Conservation (phyloP, 2,329 filamentous ascomycete genomes). For the Eutypella sp. region DNA sequence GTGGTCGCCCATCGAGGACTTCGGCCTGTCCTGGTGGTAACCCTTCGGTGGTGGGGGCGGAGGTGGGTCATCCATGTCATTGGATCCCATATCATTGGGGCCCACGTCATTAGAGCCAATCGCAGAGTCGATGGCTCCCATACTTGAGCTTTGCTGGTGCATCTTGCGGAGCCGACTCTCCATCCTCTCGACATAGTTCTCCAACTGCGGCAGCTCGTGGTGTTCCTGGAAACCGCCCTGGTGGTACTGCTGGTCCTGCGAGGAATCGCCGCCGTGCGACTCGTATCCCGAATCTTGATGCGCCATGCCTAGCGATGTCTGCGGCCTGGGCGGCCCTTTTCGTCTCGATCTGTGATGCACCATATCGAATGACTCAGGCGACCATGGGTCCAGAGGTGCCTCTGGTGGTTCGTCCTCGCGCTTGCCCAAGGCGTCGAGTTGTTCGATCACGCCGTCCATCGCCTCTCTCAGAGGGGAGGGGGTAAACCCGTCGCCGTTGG, state of each 20-base stretch:
- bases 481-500: slow-evolving; percentile 63
- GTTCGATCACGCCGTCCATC: slow-evolving; percentile 98
- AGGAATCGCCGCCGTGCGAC: slow-evolving; percentile 52
- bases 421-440: slow-evolving; percentile 77
- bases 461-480: slow-evolving; percentile 89
- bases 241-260: slow-evolving; percentile 41
- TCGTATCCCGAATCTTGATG: slow-evolving; percentile 57
- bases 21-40: slow-evolving; percentile 47
- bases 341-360: slow-evolving; percentile 37
- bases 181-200: slow-evolving; percentile 88
- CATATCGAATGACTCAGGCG: slow-evolving; percentile 76
- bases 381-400: slow-evolving; percentile 71
- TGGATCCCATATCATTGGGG: not conserved
- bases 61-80: slow-evolving; percentile 28
- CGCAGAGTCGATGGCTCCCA: slow-evolving; percentile 23
- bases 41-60: slow-evolving; percentile 42
- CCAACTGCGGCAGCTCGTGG: slow-evolving; percentile 63
- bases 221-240: slow-evolving; percentile 40
- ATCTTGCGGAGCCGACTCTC: slow-evolving; percentile 72
- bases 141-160: slow-evolving; percentile 54
- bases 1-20: slow-evolving; percentile 51
- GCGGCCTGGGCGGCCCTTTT: slow-evolving; percentile 44
- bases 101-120: no score
- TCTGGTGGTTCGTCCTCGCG: slow-evolving; percentile 52
- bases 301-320: slow-evolving; percentile 70